Evolutionary conservation across 2,329 filamentous ascomycete genomes (phyloP), one percentile per base, ranked within the genome.

Genomic region (Monosporascus cannonballus): DNA sequence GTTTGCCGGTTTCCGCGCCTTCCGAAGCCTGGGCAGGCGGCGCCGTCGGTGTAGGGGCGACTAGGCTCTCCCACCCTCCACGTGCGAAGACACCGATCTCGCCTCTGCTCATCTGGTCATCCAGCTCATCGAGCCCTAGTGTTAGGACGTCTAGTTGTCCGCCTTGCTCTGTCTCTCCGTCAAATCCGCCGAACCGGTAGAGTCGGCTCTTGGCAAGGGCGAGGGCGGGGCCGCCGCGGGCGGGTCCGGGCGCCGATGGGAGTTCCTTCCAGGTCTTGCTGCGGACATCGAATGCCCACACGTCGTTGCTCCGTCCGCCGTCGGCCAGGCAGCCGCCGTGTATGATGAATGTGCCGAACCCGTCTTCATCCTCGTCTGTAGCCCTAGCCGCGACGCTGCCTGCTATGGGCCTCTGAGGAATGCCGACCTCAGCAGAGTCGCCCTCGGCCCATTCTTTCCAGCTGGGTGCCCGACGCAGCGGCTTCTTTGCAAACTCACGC

Each of bases 141-240:
- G 79, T 75, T 18, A 86, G 65, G 53, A 87, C 78, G 63, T 95
- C 89, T 14, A 96, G 64, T 54, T 78, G 76, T 0, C 87, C 89
- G 17, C 89, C 89, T 47, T 89, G 74, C 62, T 92, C 87, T 0
- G 64, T 72, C 45, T 77, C 73, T 0, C 87, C 89, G 66, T 93
- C 87, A 61, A 86, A 93, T 0, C 90, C 90, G 56, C 90, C 89
- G 73, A 90, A 92, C 27, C 90, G 80, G 70, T 86, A 95, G 6
- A 96, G 68, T 24, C 83, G 79, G 24, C 81, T 81, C 51, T 79
- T 77, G 45, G 77, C 77, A 50, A 85, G 78, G 1, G 85, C 81
- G 25, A 95, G 82, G 4, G 83, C 81, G 0, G 87, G 73, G 1
- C 88, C 89, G 22, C 84, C 84, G 47, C 89, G 78, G 0, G 80